Evolutionary conservation across 805 yeast genomes (phyloP), one percentile per base, ranked within the genome.

Genomic region (Candida krabiensis): DNA sequence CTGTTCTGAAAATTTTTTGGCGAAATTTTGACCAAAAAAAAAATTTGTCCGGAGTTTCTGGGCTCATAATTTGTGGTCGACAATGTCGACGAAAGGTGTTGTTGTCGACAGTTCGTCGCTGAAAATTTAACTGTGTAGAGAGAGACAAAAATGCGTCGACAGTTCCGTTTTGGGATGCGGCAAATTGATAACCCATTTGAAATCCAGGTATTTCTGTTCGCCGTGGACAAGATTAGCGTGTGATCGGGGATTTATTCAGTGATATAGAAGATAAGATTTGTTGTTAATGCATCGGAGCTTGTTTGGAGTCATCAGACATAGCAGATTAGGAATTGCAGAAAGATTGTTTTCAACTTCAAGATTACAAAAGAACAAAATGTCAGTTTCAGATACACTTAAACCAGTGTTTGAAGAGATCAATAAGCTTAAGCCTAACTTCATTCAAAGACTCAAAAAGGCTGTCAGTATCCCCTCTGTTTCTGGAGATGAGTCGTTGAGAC

Each of bases 381-480:
- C 60, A 15, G 41, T 47, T 27, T 50, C 61, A 17, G 64, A 63
- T 33, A 54, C 50, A 5, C 37, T 64, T 33, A 43, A 49, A 34
- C 62, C 67, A 9, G 48, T 71, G 18, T 81, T 83, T 57, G 61
- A 63, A 19, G 80, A 83, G 60, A 82, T 87, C 50, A 86, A 83
- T 50, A 83, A 77, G 52, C 76, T 86, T 59, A 81, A 86, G 64
- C 85, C 90, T 5, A 64, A 72, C 44, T 90, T 84, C 70, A 79
- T 86, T 51, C 67, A 75, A 38, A 72, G 95, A 50, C 73, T 93
- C 43, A 64, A 80, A 29, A 71, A 83, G 35, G 97, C 97, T n/a
- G 89, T 93, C 31, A 85, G 88, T 43, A 93, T 91, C 52, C 95
- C 96, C 33, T 90, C 97, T 8, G 98, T 93, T 31, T 89, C 97